phyloP scores from a whole-genome alignment of 768 basidiomycete genomes.

The Suillus decipiens region DNA sequence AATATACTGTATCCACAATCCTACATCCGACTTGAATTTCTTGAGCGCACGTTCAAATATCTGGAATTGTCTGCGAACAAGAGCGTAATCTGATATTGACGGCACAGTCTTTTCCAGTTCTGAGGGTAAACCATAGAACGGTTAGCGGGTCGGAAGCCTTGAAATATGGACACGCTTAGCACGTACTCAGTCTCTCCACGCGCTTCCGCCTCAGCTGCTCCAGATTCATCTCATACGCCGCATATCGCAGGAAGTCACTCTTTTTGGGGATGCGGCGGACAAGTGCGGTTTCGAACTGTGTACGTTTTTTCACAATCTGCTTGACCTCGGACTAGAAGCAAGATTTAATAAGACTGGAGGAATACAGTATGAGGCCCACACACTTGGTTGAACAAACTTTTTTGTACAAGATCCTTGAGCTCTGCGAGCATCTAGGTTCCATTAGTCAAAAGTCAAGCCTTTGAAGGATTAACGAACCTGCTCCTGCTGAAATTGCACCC shows the following conservation, averaged over 20 bases:
- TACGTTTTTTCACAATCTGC: conserved; percentile 82
- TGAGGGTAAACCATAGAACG: conserved; percentile 15
- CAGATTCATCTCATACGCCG: conserved; percentile 87
- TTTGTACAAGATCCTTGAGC: conserved; percentile 89
- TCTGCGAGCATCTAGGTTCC: conserved; percentile 82
- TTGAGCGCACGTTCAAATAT: conserved; percentile 89
- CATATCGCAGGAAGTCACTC: conserved; percentile 87
- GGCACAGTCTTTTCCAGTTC: conserved; percentile 41
- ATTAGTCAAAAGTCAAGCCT: not conserved
- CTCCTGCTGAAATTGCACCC: conserved; percentile 93
- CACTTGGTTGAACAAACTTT: conserved; percentile 80
- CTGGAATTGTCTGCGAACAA: conserved; percentile 82
- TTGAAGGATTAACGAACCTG: conserved; percentile 47
- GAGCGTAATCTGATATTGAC: conserved; percentile 81
- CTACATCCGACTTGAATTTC: conserved; percentile 87
- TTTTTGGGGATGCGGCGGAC: conserved; percentile 85
- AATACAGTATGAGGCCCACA: conserved; percentile 23
- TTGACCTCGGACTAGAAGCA: conserved; percentile 69
- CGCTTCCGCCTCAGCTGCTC: conserved; percentile 81
- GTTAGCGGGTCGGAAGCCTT: not conserved
- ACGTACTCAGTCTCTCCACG: conserved; percentile 68
- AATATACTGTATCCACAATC: conserved; percentile 88
- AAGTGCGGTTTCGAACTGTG: conserved; percentile 79
- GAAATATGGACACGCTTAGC: conserved; percentile 10
- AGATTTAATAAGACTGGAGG: conserved; percentile 5